Evolutionary conservation across 2,329 filamentous ascomycete genomes (phyloP).

Genomic region (Fusarium nurragi): DNA sequence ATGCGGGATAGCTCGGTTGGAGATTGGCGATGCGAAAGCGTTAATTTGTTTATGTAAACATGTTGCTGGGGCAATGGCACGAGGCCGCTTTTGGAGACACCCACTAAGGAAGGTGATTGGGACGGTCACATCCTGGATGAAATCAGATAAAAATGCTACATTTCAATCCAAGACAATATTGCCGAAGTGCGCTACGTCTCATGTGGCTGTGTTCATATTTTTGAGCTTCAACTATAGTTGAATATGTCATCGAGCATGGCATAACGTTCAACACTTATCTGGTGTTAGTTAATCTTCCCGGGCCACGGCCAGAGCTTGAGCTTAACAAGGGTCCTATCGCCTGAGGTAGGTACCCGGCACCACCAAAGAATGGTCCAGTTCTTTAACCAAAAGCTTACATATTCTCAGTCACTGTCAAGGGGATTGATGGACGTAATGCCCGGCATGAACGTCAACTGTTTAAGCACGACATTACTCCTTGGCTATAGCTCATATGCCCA

Average conservation of each 20-base stretch:
- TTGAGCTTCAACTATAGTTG: background rate
- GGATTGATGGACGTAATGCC: too few species aligned
- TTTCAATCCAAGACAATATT: background rate
- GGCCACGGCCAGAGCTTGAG: too few species aligned
- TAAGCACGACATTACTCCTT: too few species aligned
- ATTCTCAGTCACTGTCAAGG: too few species aligned
- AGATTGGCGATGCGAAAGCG: constrained; percentile 42
- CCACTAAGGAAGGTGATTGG: constrained; percentile 6
- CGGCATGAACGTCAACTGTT: too few species aligned
- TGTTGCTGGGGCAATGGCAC: constrained; percentile 34
- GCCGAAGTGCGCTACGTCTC: background rate
- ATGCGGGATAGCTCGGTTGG: constrained; percentile 37
- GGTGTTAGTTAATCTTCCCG: background rate
- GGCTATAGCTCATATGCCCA: too few species aligned
- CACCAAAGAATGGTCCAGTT: too few species aligned
- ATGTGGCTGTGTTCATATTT: background rate
- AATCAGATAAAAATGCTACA: constrained; percentile 3
- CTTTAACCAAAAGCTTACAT: too few species aligned
- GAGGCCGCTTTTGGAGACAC: constrained; percentile 3
- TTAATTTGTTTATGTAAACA: constrained; percentile 39
- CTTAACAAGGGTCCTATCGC: too few species aligned
- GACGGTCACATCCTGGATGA: background rate
- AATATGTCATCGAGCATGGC: background rate
- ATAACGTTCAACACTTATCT: background rate
- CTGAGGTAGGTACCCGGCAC: too few species aligned